Evolutionary conservation across 2,329 filamentous ascomycete species (phyloP), one percentile per base, ranked within the genome.

Genomic region (Xylariaceae sp.): DNA sequence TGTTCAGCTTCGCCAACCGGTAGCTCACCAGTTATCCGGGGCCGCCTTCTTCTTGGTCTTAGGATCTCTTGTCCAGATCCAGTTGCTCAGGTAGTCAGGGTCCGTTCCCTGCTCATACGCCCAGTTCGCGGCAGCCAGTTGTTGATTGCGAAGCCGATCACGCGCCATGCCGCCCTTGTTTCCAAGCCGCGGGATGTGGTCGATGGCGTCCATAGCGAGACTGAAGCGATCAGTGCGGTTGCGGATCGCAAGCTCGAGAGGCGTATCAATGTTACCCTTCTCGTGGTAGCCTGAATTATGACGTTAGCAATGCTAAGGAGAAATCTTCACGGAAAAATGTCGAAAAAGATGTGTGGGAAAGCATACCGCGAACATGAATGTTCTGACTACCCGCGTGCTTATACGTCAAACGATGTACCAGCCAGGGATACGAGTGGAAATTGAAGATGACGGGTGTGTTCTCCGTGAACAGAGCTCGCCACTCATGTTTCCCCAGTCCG

Each of bases 261-360:
- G 89, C 0, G 89, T 92, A 71, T 92, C 88, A 66, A 92, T 92
- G 72, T 92, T 92, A 51, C 89, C 89, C 80, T 92, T 92, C 77
- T 92, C 88, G 69, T 82, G 86, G 78, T 92, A 92, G 1, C 89
- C 64, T 65, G 45, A n/a, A 45, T 7, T 8, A 11, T 34, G 13
- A 30, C 15, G 11, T 51, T 15, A 51, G 23, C 35, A 7, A 3
- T 18, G 23, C 5, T 13, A 3, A 41, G 3, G 37, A 41, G 9
- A 9, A 41, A 10, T 18, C 1, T 18, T 18, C 17, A 18, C 8
- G 37, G 37, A 41, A 8, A 10, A 8, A 10, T 41, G 37, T 9
- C 13, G 23, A 53, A 37, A 15, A 4, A 18, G 5, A 45, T 10
- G 11, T 11, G 15, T 51, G 18, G 18, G n/a, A 41, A 1, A 82